Evolutionary conservation across 495 filamentous ascomycete genomes (phyloP), one percentile per base, ranked within the genome.

Genomic region (Rostrohypoxylon terebratum): DNA sequence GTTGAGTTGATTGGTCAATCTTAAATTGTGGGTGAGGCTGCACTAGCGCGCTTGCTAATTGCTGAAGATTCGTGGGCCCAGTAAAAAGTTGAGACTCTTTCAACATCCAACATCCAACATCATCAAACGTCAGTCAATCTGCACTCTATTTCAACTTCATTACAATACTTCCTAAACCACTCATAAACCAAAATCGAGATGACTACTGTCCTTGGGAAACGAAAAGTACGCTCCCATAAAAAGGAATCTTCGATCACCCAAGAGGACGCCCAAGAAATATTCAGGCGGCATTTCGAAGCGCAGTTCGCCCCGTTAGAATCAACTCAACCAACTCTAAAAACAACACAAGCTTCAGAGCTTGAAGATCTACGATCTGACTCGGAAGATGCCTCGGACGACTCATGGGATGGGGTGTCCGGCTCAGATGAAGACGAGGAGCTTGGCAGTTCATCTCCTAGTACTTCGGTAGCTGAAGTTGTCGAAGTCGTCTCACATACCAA

Each of bases 261-360:
- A 9, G 79, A 79, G 48, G 76, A 81, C n/a, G 81, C 79, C 0
- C 80, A 81, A 59, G 82, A 78, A 62, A 82, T 91, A 36, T 89
- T 99, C 69, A 89, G 89, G 64, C 90, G 89, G 69, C 90, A 93
- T 77, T 98, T 99, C 78, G 96, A 98, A 80, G 87, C 91, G 8
- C 89, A 90, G 73, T 98, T 97, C 80, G 87, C 89, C 70, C 93
- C 94, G 10, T 75, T 98, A 65, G 64, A 67, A 34, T 75, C 68
- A 23, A 68, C 28, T 54, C 48, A 83, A 25, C 77, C 76, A 48
- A 75, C 76, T 13, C 63, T 74, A 9, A 78, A 78, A 33, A 10
- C 57, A 6, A 3, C 34, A 13, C 48, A 45, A 34, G 34, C 14
- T 47, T 38, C 50, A 11, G 74, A 79, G 33, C 42, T 62, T 60